A percentile compares a stretch with the other conserved stretches of the same genome.
Evolutionary conservation across 495 filamentous ascomycete species (phyloP).

Genomic region (Penicillium soppii): DNA sequence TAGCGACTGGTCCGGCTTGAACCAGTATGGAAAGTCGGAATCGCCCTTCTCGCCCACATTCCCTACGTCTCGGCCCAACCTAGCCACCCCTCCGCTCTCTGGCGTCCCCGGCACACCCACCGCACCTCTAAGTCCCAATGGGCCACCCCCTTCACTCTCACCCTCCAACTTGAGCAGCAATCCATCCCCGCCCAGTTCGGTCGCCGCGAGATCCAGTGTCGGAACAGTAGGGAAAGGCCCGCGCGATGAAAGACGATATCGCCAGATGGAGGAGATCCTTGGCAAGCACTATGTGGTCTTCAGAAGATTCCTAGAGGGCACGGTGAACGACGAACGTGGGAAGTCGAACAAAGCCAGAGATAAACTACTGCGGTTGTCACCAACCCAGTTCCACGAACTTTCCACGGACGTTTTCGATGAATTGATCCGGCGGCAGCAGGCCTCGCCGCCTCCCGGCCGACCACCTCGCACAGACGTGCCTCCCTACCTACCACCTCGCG

Average conservation of each 20-base stretch:
- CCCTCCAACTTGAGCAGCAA: slow-evolving; percentile 52
- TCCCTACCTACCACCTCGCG: slow-evolving; percentile 73
- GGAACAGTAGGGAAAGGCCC: slow-evolving; percentile 66
- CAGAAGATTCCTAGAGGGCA: slow-evolving; percentile 67
- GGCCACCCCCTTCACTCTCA: slow-evolving; percentile 29
- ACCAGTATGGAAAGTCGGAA: slow-evolving; percentile 65
- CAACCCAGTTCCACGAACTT: slow-evolving; percentile 93
- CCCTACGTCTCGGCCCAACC: slow-evolving; percentile 55
- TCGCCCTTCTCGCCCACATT: slow-evolving; percentile 53
- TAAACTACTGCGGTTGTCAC: slow-evolving; percentile 83
- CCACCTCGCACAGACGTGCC: slow-evolving; percentile 58
- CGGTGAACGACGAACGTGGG: slow-evolving; percentile 71
- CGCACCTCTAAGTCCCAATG: slow-evolving; percentile 54
- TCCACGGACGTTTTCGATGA: slow-evolving; percentile 98
- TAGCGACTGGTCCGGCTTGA: slow-evolving; percentile 85
- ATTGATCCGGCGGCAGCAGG: slow-evolving; percentile 77
- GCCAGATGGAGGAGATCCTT: slow-evolving; percentile 65
- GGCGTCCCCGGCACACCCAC: slow-evolving; percentile 59
- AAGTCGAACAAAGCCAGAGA: slow-evolving; percentile 86
- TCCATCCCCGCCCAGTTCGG: slow-evolving; percentile 82
- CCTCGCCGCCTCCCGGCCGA: slow-evolving; percentile 52
- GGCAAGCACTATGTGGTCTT: slow-evolving; percentile 80
- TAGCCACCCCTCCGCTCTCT: slow-evolving; percentile 70
- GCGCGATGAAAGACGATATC: slow-evolving; percentile 49
- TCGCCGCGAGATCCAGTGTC: slow-evolving; percentile 71